A percentile compares a stretch with the other conserved stretches of the same genome.
phyloP scores from a whole-genome alignment of 129 eudicot species.

The Tagetes erecta region DNA sequence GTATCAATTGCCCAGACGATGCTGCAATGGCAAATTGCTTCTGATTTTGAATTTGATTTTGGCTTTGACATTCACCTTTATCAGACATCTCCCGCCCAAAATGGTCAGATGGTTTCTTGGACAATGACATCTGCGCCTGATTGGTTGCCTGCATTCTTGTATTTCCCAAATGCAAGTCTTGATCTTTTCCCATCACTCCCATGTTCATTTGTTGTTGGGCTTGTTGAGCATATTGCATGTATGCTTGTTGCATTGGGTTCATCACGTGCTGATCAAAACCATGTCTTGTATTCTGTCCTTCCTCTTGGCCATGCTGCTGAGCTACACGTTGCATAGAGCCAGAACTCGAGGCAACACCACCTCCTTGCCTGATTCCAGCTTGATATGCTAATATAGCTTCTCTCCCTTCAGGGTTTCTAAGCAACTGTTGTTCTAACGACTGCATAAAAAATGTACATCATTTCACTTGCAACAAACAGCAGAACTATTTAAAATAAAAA shows the following conservation, averaged over 20 bases:
- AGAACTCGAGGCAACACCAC: slow-evolving; percentile 54
- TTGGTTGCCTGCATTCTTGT: slow-evolving; percentile 63
- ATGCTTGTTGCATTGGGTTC: slow-evolving; percentile 84
- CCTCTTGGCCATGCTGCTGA: slow-evolving; percentile 67
- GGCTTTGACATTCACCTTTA: slow-evolving; percentile 35
- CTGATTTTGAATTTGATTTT: slow-evolving; percentile 46
- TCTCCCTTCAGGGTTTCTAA: slow-evolving; percentile 82
- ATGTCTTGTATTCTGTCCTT: slow-evolving; percentile 60
- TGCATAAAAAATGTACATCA: slow-evolving; percentile 27
- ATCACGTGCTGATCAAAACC: slow-evolving; percentile 74
- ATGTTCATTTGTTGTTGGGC: slow-evolving; percentile 58
- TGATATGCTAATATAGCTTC: slow-evolving; percentile 75
- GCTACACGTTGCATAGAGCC: slow-evolving; percentile 55
- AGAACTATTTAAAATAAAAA: too few relatives aligned
- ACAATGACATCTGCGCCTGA: slow-evolving; percentile 50
- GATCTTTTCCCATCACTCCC: slow-evolving; percentile 66
- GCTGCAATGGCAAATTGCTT: slow-evolving; percentile 46
- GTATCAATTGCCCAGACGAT: slow-evolving; percentile 48
- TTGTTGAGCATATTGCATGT: slow-evolving; percentile 65
- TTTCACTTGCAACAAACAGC: background rate
- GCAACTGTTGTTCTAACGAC: slow-evolving; percentile 82
- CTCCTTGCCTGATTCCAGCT: slow-evolving; percentile 71
- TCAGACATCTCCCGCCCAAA: slow-evolving; percentile 42
- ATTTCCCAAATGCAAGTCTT: slow-evolving; percentile 54
- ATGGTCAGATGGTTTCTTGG: slow-evolving; percentile 65